Evolutionary conservation across 768 basidiomycete genomes (phyloP), one percentile per base, ranked within the genome.

Genomic region (Epithele typhae): DNA sequence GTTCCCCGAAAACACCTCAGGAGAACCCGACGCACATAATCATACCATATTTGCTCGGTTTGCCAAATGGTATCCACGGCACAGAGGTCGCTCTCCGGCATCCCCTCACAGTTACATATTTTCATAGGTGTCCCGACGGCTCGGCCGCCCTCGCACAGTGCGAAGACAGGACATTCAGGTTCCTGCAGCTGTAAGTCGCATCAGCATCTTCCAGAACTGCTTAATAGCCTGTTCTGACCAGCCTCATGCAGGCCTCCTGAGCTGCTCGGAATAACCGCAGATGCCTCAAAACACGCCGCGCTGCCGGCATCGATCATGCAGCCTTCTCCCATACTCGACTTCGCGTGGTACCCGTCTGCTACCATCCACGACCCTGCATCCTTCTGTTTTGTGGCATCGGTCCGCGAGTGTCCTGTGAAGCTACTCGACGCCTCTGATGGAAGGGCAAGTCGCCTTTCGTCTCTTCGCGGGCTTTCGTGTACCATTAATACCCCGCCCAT

Each of bases 271-370:
- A 30, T 30, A 14, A n/a, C n/a, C n/a, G n/a, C n/a, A n/a, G n/a
- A n/a, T n/a, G 27, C 27, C 27, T 7, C 14, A 14, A 30, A 7
- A 14, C 14, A 30, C 27, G 8, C 39, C 18, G 36, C 24, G 39
- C 47, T 40, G 44, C 47, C 36, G 32, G 25, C 33, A 25, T n/a
- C 34, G 24, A 43, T 81, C 30, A 45, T 56, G 0, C 89, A 90
- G 60, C 66, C 88, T 1, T 74, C 83, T 0, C 78, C 92, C 0
- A 77, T 94, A 27, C 74, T 92, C 27, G 88, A 92, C 45, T 85
- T 80, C 53, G 49, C 73, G 15, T 97, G 94, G 93, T 95, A 87
- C 59, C 93, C 95, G 0, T 71, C 76, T 1, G 93, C 93, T 0
- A 77, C 79, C 0, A 55, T 64, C 1, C 56, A 60, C 6, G 71